Percentiles rank a stretch among this genome's conserved stretches.
These are phyloP conservation scores for Durio zibethinus DNA, from an alignment of 345 rosid genomes.

Conservation along the genomic window DNA sequence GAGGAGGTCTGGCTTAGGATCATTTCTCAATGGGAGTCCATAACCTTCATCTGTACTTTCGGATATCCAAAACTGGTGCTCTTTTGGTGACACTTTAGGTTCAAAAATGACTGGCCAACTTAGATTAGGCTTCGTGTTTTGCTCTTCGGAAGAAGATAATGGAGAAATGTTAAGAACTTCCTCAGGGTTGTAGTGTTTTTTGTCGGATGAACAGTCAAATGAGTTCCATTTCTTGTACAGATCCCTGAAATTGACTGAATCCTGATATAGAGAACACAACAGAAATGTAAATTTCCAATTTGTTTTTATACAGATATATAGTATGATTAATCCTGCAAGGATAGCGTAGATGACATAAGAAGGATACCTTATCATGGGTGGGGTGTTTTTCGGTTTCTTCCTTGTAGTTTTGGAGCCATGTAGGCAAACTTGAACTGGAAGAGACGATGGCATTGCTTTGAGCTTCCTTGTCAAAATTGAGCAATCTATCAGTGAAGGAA, in stretches of 20 bases:
- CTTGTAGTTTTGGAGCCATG: conserved; percentile 60
- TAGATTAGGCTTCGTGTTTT: conserved; percentile 18
- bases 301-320: not conserved
- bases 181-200: conserved; percentile 19
- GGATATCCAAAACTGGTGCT: conserved; percentile 42
- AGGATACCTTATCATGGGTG: conserved; percentile 33
- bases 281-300: not conserved
- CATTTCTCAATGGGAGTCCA: conserved; percentile 24
- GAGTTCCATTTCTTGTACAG: conserved; percentile 46
- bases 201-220: conserved; percentile 24
- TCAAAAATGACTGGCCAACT: conserved; percentile 50
- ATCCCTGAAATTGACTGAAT: conserved; percentile 27
- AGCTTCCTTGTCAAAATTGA: conserved; percentile 33
- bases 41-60: conserved; percentile 31
- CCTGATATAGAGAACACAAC: conserved; percentile 13
- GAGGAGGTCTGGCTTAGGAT: conserved; percentile 44
- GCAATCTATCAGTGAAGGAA: conserved; percentile 31
- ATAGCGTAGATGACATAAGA: not conserved
- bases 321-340: too few species aligned
- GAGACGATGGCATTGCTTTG: conserved; percentile 23
- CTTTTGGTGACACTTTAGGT: conserved; percentile 28
- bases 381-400: conserved; percentile 35
- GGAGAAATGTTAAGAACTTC: conserved; percentile 34
- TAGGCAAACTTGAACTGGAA: conserved; percentile 46
- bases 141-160: conserved; percentile 34